These are phyloP conservation scores for Pontederia paniculata DNA, from an alignment of 176 grass and related monocot genomes.

Conservation along the genomic window DNA sequence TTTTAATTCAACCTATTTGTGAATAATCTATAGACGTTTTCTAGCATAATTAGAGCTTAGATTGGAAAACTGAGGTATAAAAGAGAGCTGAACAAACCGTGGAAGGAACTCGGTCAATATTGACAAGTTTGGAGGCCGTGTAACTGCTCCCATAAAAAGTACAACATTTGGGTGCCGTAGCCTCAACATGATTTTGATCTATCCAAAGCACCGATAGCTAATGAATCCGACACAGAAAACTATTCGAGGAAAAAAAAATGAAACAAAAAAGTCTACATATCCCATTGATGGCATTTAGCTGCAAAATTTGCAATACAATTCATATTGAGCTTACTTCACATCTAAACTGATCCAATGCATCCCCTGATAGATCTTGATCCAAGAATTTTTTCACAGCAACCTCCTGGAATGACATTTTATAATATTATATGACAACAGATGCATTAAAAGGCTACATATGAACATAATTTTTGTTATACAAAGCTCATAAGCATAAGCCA, in stretches of 20 bases:
- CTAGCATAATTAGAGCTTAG: too few relatives aligned
- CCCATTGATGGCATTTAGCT: too few relatives aligned
- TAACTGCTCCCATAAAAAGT: conserved; percentile 98
- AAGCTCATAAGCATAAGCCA: too few relatives aligned
- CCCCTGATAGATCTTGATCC: conserved; percentile 87
- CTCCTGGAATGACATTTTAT: conserved; percentile 34
- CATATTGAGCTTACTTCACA: conserved; percentile 64
- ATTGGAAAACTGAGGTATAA: too few relatives aligned
- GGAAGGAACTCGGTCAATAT: conserved; percentile 96
- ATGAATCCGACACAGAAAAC: neutral
- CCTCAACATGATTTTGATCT: conserved; percentile 95
- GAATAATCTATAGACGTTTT: too few relatives aligned
- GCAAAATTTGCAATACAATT: neutral
- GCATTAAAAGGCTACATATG: too few relatives aligned
- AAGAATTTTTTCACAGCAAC: conserved; percentile 99
- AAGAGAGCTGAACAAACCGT: conserved; percentile 33
- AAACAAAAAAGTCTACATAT: too few relatives aligned
- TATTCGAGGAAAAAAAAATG: too few relatives aligned
- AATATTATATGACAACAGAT: too few relatives aligned
- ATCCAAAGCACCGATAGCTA: conserved; percentile 18
- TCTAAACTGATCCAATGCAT: conserved; percentile 91
- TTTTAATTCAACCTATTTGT: too few relatives aligned
- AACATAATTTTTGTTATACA: too few relatives aligned
- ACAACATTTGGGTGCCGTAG: conserved; percentile 95
- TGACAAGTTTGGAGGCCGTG: conserved; percentile 91